Percentiles rank a stretch among this genome's conserved stretches.
These are phyloP conservation scores for Xylariomycetidae sp. DNA, from an alignment of 2,329 filamentous ascomycete species.

Conservation along the genomic window DNA sequence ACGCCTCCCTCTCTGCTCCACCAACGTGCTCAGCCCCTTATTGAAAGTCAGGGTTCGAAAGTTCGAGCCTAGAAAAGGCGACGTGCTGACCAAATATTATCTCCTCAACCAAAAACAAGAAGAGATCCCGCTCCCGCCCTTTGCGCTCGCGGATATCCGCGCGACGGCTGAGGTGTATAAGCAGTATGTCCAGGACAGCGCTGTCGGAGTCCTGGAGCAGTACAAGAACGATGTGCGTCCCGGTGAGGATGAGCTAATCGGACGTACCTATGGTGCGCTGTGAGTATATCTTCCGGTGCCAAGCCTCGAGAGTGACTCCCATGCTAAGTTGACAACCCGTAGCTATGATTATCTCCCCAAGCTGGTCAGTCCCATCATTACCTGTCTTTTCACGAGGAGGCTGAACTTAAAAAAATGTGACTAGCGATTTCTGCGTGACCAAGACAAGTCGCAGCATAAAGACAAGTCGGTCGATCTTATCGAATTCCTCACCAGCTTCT, in stretches of 20 bases:
- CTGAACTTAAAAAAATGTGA: conserved; percentile 8
- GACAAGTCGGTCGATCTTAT: conserved; percentile 22
- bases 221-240: no score
- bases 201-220: no score
- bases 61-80: conserved; percentile 33
- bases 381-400: no score
- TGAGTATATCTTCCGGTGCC: no score
- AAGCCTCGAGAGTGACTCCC: no score
- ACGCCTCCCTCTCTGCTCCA: conserved; percentile 31
- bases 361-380: no score
- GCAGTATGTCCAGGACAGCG: no score
- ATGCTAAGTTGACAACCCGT: no score
- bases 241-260: no score
- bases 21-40: conserved; percentile 32
- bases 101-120: conserved; percentile 23
- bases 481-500: conserved; percentile 34
- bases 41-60: conserved; percentile 37
- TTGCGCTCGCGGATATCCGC: conserved; percentile 37
- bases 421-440: conserved; percentile 6
- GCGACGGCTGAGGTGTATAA: no score
- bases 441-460: conserved; percentile 5
- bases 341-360: no score
- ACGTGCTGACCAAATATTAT: conserved; percentile 36
- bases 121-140: conserved; percentile 30
- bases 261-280: no score